Percentiles rank a stretch among this genome's conserved stretches.
Conservation (phyloP, 2,329 filamentous ascomycete genomes). For the Ophiostoma australiae region DNA sequence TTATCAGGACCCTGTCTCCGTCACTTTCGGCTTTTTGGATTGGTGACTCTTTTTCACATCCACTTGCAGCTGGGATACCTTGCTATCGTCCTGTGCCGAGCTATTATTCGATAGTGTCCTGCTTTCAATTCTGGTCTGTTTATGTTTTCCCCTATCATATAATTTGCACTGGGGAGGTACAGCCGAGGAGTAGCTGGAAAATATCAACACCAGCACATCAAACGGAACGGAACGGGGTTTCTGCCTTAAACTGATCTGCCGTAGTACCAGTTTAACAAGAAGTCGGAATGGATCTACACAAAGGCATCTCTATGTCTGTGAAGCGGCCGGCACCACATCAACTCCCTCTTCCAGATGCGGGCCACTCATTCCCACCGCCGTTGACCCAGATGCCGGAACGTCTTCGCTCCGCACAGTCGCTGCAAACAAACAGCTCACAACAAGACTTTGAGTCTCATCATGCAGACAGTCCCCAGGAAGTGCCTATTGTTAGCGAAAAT, state of each 20-base stretch:
- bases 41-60: background rate
- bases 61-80: background rate
- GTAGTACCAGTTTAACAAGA: background rate
- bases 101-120: background rate
- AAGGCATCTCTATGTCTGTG: background rate
- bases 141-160: background rate
- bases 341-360: background rate
- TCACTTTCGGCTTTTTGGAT: background rate
- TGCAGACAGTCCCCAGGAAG: slow-evolving; percentile 21
- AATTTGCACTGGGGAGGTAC: background rate
- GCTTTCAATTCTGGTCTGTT: background rate
- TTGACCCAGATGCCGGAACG: slow-evolving; percentile 11
- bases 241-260: background rate
- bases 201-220: background rate
- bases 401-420: slow-evolving; percentile 6
- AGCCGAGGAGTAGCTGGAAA: background rate
- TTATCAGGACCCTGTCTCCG: background rate
- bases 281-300: background rate
- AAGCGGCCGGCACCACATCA: slow-evolving; percentile 1
- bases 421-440: background rate
- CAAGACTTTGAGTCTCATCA: slow-evolving; percentile 11
- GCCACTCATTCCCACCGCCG: slow-evolving; percentile 11
- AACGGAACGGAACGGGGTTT: background rate
- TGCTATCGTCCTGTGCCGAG: background rate
- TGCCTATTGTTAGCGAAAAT: slow-evolving; percentile 22